Evolutionary conservation across 306 rosid genomes (phyloP).

Genomic region (Coriaria nepalensis): DNA sequence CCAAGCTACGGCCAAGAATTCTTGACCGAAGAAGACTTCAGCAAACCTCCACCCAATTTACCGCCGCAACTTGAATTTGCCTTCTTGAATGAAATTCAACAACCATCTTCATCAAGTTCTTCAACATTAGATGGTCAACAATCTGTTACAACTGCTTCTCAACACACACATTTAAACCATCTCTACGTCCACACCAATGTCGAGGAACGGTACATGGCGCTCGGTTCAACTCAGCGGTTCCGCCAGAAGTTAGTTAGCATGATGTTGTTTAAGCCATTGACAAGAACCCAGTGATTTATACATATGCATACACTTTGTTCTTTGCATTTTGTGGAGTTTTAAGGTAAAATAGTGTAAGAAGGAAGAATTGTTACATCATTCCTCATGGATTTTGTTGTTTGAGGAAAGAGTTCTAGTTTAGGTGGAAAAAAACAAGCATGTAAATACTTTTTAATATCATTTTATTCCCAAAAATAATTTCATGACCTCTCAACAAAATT

Average conservation of each 20-base stretch:
- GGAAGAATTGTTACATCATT: neutral
- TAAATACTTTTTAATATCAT: no score
- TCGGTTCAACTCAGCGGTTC: conserved; percentile 53
- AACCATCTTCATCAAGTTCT: conserved; percentile 21
- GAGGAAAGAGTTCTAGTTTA: conserved; percentile 7
- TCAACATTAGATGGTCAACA: conserved; percentile 6
- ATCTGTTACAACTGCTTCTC: conserved; percentile 15
- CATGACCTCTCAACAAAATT: no score
- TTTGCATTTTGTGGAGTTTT: conserved; percentile 2
- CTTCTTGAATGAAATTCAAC: conserved; percentile 13
- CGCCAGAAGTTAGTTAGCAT: conserved; percentile 40
- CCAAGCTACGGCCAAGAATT: conserved; percentile 56
- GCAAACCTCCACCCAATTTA: conserved; percentile 60
- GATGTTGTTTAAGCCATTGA: conserved; percentile 42
- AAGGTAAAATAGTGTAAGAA: neutral
- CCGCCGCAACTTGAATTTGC: conserved; percentile 55
- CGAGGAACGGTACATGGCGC: conserved; percentile 31
- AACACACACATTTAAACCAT: conserved; percentile 52
- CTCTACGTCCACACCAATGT: conserved; percentile 36
- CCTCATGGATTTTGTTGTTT: conserved; percentile 2
- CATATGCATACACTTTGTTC: neutral
- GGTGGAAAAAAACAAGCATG: neutral
- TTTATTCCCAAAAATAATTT: no score
- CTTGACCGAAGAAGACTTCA: conserved; percentile 45
- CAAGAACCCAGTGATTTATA: conserved; percentile 12